Conservation (phyloP, 163 green algal species). For the Coccomyxa subellipsoidea region DNA sequence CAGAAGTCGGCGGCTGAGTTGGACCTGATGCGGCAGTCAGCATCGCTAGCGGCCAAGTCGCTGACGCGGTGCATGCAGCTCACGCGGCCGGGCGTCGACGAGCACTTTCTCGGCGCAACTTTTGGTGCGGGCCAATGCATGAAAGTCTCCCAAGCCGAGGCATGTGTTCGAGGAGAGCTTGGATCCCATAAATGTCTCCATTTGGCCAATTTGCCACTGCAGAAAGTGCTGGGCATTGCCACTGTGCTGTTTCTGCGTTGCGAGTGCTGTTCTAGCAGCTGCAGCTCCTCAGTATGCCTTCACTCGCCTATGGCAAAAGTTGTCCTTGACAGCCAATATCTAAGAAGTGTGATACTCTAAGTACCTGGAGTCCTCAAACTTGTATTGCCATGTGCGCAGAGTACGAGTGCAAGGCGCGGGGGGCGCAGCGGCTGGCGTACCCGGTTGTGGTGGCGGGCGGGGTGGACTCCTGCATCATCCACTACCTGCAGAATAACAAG, state of each 20-base stretch:
- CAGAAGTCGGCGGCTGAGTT: conserved; percentile 62
- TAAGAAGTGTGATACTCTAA: not conserved
- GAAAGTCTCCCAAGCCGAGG: too few species aligned
- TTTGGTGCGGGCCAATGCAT: conserved; percentile 45
- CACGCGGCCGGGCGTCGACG: conserved; percentile 37
- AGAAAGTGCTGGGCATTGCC: too few species aligned
- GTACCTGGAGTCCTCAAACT: not conserved
- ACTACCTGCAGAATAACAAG: conserved; percentile 89
- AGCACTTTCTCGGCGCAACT: conserved; percentile 43
- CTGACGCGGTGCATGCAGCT: conserved; percentile 59
- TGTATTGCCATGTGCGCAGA: conserved; percentile 37
- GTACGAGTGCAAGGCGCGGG: conserved; percentile 57
- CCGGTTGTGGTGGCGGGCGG: conserved; percentile 71
- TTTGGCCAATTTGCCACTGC: too few species aligned
- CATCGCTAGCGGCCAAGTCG: conserved; percentile 43
- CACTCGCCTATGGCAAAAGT: too few species aligned
- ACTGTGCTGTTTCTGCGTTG: too few species aligned
- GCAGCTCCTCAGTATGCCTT: too few species aligned
- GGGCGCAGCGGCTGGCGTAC: conserved; percentile 75
- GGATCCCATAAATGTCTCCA: too few species aligned
- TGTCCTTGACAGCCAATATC: not conserved
- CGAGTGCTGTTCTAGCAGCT: too few species aligned
- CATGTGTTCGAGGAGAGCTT: too few species aligned
- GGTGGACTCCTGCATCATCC: conserved; percentile 72
- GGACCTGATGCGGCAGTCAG: conserved; percentile 58